Base-by-base conservation (phyloP, 768 basidiomycete species). In the Serendipita sp. region DNA sequence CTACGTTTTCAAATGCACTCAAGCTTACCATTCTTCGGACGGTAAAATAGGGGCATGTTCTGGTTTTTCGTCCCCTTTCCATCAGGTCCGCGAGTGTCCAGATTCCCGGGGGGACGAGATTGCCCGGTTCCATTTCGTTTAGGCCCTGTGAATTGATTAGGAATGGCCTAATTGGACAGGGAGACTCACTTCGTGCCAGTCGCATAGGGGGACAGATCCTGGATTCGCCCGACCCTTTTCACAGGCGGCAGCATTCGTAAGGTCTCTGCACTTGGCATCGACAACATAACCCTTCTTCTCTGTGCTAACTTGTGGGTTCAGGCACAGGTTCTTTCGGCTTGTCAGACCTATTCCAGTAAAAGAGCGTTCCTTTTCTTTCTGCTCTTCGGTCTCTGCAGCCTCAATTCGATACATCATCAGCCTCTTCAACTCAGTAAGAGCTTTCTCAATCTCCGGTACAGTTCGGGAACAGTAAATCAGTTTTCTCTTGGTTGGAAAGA, bases 221-320 rank as follows among this genome's bases (percentile, higher is more conserved):
- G 96, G 96, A 68, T 96, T 76, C 64, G 82, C 81, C 67, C 89
- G 79, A 3, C 87, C 90, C 71, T 87, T 89, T 74, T 91, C 87
- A 71, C 88, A 89, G 1, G 76, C 85, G 4, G 82, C 83, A 23
- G 92, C 76, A 69, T 88, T 91, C 8, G 96, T 98, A 64, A 99
- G 77, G 74, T 99, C 96, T 64, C 96, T 80, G 79, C 96, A 99
- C 65, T 91, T 82, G 13, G 95, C 95, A 76, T 99, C 96, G 33
- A 99, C 94, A 0, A 94, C 84, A 71, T 88, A 93, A 3, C 96
- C 96, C 73, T 98, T 99, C 80, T 98, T 99, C 78, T 98, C 96
- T 72, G 90, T 94, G 27, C 74, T 64, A 67, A 93, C 95, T 73
- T 91, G 88, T 0, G 95, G 93, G 71, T 99, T 87, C 66, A 98